Evolutionary conservation across 495 filamentous ascomycete genomes (phyloP).

Genomic region (Penicillium atrosanguineum): DNA sequence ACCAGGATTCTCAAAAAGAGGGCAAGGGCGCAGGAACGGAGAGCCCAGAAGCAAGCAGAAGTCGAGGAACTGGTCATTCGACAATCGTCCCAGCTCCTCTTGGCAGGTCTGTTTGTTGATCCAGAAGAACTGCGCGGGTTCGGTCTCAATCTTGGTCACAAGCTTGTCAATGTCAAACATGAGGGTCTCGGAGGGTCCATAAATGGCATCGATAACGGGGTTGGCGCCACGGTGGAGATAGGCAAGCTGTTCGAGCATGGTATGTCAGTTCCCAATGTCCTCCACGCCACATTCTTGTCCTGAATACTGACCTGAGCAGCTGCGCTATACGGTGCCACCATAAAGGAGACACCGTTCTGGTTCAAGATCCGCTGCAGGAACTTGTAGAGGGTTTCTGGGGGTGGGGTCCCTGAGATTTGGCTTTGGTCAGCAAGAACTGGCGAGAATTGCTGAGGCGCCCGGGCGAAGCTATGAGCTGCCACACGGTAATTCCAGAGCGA

Average conservation of each 20-base stretch:
- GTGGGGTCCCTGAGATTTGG: slow-evolving; percentile 48
- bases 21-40: slow-evolving; percentile 72
- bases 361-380: slow-evolving; percentile 72
- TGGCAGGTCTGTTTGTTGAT: slow-evolving; percentile 69
- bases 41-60: slow-evolving; percentile 82
- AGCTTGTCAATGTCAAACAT: slow-evolving; percentile 83
- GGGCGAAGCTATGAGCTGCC: background rate
- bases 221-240: slow-evolving; percentile 71
- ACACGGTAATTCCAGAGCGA: slow-evolving; percentile 3
- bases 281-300: background rate
- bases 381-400: slow-evolving; percentile 61
- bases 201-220: slow-evolving; percentile 71
- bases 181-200: slow-evolving; percentile 82
- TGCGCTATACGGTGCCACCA: slow-evolving; percentile 87
- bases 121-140: slow-evolving; percentile 62
- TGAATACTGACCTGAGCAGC: slow-evolving; percentile 69
- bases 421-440: slow-evolving; percentile 20
- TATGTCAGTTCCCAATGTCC: slow-evolving; percentile 3
- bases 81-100: slow-evolving; percentile 64
- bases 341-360: slow-evolving; percentile 68
- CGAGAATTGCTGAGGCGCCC: background rate
- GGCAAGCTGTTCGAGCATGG: slow-evolving; percentile 58
- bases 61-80: slow-evolving; percentile 74
- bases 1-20: slow-evolving; percentile 62
- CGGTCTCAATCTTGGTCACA: slow-evolving; percentile 74